Conservation (phyloP, 495 filamentous ascomycete species). For the Penicillium coprophilum region DNA sequence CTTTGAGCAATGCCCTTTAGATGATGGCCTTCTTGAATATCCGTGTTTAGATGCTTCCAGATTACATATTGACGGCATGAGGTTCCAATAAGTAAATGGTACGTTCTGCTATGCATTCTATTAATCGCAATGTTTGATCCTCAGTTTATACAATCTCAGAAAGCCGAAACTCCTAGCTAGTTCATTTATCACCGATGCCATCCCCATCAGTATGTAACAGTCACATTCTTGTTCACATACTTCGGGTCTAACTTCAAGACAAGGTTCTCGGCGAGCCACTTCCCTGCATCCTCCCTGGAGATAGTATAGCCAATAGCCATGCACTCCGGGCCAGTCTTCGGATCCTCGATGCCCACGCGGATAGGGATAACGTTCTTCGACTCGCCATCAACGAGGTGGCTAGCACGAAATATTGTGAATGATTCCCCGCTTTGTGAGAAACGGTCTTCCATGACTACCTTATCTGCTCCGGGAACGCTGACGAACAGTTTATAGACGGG, state of each 20-base stretch:
- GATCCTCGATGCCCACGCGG: constrained; percentile 44
- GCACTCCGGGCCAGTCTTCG: constrained; percentile 37
- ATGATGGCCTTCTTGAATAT: too few species aligned
- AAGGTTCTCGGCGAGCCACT: constrained; percentile 36
- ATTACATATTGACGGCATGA: neutral
- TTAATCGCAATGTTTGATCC: neutral
- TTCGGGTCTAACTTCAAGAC: constrained; percentile 5
- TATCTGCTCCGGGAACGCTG: constrained; percentile 56
- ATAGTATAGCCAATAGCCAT: constrained; percentile 48
- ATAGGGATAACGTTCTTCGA: constrained; percentile 33
- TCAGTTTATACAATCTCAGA: neutral
- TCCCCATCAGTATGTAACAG: constrained; percentile 4
- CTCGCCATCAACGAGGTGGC: constrained; percentile 37
- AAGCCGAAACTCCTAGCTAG: neutral
- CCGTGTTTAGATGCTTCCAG: too few species aligned
- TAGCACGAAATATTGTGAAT: constrained; percentile 49
- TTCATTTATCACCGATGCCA: neutral
- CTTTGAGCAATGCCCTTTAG: too few species aligned
- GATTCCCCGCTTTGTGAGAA: constrained; percentile 33
- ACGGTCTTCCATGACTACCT: constrained; percentile 56
- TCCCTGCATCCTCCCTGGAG: constrained; percentile 40
- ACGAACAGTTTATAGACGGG: constrained; percentile 54
- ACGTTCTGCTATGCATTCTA: neutral
- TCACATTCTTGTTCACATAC: constrained; percentile 12
- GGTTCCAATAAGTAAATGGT: neutral